Base-by-base conservation (phyloP, 202 grass and related monocot species). In the Sporobolus alterniflorus region DNA sequence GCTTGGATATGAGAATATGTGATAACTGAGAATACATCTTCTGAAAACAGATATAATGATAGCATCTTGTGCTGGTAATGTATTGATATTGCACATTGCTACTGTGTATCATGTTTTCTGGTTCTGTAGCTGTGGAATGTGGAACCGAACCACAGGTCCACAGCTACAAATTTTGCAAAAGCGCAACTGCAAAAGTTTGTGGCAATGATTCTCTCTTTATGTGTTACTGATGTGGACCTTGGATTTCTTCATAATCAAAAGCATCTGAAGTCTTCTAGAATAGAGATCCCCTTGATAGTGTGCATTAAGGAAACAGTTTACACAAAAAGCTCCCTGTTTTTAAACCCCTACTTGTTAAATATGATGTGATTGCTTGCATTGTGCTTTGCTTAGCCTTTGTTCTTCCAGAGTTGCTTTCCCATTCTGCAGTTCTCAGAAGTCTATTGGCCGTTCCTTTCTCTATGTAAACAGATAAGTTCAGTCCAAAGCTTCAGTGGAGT, bases 121-220 rank as follows among this genome's bases (percentile, higher is more conserved):
- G 48, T 40, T 73, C 67, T 5, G 3, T 78, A 29, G 6, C 24
- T 29, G 18, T 63, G 14, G 44, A 82, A 71, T 29, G 22, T 69
- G 7, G 57, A 82, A 54, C 51, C 20, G n/a, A 64, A 69, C 40
- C 9, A 59, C 28, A 61, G 16, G 61, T 34, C 40, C 9, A 59
- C 28, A 61, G 16, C 68, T 34, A 83, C 75, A 34, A 70, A 32
- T 64, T 64, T 64, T 75, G 21, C 73, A 46, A 40, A 69, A 83
- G 22, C 12, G 29, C 33, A 52, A 64, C 64, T 6, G 15, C 1
- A 64, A 31, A 56, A 26, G 33, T 83, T 71, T 11, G 32, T 69
- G 32, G 32, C 9, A 41, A 71, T 71, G 69, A 1, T 11, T 54
- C 33, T 39, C 13, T 25, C 42, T 31, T 12, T 24, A 22, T n/a